phyloP scores from a whole-genome alignment of 179 eudicot species.

The Silene coronaria region DNA sequence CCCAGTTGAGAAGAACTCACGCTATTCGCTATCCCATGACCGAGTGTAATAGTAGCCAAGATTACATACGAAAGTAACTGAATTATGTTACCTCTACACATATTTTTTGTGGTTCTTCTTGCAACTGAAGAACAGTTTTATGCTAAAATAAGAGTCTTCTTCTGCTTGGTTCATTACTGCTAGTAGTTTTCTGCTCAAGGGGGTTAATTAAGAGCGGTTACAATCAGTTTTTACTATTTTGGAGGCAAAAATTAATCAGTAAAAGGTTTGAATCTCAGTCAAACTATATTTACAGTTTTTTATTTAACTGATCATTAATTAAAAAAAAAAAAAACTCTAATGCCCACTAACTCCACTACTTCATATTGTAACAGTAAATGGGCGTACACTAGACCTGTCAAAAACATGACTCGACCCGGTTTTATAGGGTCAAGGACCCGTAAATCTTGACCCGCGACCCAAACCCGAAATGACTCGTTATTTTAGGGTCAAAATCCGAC shows the following conservation, averaged over 20 bases:
- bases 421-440: too few relatives aligned
- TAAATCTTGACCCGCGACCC: too few relatives aligned
- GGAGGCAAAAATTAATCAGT: slow-evolving; percentile 18
- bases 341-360: background rate
- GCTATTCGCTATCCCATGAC: background rate
- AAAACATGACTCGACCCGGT: too few relatives aligned
- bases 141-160: slow-evolving; percentile 4
- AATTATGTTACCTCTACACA: slow-evolving; percentile 11
- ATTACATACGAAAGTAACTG: slow-evolving; percentile 14
- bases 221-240: slow-evolving; percentile 5
- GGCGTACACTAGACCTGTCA: too few relatives aligned
- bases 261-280: slow-evolving; percentile 15
- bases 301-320: background rate
- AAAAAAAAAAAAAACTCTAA: too few relatives aligned
- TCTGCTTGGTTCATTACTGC: background rate
- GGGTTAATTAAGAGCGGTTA: slow-evolving; percentile 16
- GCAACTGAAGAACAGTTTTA: slow-evolving; percentile 6
- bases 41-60: background rate
- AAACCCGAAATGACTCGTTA: too few relatives aligned
- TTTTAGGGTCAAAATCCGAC: too few relatives aligned
- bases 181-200: slow-evolving; percentile 9
- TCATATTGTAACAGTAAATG: background rate
- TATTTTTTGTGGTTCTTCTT: slow-evolving; percentile 4
- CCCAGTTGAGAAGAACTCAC: background rate
- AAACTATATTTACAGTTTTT: background rate